Evolutionary conservation across 805 yeast species (phyloP).

Genomic region (Debaryomyces tyrocola): DNA sequence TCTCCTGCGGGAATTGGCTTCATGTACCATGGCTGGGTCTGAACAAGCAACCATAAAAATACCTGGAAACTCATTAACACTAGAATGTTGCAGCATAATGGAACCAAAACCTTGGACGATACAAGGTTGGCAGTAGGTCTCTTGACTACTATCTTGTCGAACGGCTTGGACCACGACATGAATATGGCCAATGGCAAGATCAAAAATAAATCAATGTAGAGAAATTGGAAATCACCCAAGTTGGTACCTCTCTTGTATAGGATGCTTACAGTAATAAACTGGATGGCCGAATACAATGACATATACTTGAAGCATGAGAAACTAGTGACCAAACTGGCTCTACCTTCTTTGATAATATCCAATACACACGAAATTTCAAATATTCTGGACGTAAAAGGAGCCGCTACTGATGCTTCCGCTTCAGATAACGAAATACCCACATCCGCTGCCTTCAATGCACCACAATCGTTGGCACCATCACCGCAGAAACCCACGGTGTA

Average conservation of each 20-base stretch:
- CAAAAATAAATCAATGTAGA: constrained; percentile 87
- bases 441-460: constrained; percentile 96
- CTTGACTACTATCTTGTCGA: constrained; percentile 54
- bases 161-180: constrained; percentile 97
- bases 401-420: constrained; percentile 98
- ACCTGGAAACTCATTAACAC: constrained; percentile 66
- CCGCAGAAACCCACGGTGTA: constrained; percentile 98
- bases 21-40: constrained; percentile 69
- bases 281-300: constrained; percentile 96
- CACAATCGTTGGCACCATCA: constrained; percentile 99
- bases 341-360: constrained; percentile 89
- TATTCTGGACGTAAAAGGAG: constrained; percentile 89
- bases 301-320: constrained; percentile 97
- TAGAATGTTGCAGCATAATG: constrained; percentile 75
- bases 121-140: constrained; percentile 94
- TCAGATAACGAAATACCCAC: constrained; percentile 95
- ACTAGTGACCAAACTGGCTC: constrained; percentile 92
- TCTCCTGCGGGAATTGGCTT: constrained; percentile 80
- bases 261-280: constrained; percentile 83
- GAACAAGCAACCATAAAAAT: constrained; percentile 61
- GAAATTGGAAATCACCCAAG: constrained; percentile 93
- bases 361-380: constrained; percentile 93
- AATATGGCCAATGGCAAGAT: constrained; percentile 94
- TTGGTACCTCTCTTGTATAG: constrained; percentile 87
- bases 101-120: constrained; percentile 81